Conservation (phyloP, 129 eudicot genomes). For the Tagetes patula region DNA sequence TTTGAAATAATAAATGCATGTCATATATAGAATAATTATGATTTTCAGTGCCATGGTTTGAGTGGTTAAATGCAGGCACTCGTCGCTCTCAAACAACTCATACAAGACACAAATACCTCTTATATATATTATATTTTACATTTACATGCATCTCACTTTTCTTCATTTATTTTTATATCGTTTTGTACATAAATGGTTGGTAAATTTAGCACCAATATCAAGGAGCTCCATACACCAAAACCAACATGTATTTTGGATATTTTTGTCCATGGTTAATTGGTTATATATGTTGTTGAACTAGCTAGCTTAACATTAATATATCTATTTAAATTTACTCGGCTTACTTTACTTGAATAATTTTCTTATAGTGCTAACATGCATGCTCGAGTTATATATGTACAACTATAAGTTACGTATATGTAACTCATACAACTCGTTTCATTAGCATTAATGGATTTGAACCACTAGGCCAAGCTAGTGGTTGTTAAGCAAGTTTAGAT, state of each 20-base stretch:
- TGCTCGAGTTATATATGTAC: too few species aligned
- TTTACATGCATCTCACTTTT: constrained; percentile 19
- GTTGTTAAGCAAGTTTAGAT: too few species aligned
- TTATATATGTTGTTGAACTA: too few species aligned
- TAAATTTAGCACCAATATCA: constrained; percentile 4
- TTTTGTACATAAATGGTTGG: constrained; percentile 13
- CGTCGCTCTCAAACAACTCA: constrained; percentile 55
- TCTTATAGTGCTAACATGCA: too few species aligned
- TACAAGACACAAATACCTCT: constrained; percentile 36
- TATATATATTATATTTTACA: constrained; percentile 19
- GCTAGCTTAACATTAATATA: too few species aligned
- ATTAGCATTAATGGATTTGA: too few species aligned
- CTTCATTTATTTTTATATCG: constrained; percentile 13
- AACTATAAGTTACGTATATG: too few species aligned
- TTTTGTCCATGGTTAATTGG: background rate
- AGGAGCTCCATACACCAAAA: background rate
- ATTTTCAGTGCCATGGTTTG: constrained; percentile 68
- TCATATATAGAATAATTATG: constrained; percentile 35
- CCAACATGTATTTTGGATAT: background rate
- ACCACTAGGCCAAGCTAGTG: too few species aligned
- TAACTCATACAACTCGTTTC: too few species aligned
- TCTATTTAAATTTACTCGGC: too few species aligned
- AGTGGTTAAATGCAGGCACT: constrained; percentile 49
- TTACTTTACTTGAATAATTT: too few species aligned
- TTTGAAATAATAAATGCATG: constrained; percentile 31